Conservation (phyloP, 371 early-diverging fungal genomes). For the Mortierella sp. region DNA sequence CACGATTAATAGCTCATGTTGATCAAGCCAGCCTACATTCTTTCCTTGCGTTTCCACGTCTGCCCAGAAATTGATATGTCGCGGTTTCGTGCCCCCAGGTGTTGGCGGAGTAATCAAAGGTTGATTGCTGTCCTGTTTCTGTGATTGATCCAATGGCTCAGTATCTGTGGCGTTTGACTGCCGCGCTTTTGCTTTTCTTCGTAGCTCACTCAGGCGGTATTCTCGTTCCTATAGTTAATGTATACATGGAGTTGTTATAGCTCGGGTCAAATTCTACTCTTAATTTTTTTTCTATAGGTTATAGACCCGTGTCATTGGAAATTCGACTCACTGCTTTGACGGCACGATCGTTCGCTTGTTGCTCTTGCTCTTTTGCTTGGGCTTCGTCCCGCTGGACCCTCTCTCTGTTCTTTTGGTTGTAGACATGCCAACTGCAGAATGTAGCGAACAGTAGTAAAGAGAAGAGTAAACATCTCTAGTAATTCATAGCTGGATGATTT, state of each 20-base stretch:
- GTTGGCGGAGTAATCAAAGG: not conserved
- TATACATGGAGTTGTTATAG: not conserved
- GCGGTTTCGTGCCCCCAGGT: conserved; percentile 12
- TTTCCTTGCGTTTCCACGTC: conserved; percentile 60
- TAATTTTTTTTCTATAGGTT: too few relatives aligned
- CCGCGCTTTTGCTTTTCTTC: conserved; percentile 62
- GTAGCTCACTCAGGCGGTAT: conserved; percentile 61
- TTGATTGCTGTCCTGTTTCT: not conserved
- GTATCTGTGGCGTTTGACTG: conserved; percentile 7
- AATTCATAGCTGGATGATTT: not conserved
- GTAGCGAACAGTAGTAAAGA: not conserved
- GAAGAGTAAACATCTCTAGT: not conserved
- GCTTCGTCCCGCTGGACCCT: conserved; percentile 79
- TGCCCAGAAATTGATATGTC: conserved; percentile 72
- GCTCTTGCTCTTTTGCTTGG: conserved; percentile 66
- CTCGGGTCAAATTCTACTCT: not conserved
- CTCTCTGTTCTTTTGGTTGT: conserved; percentile 79
- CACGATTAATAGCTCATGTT: not conserved
- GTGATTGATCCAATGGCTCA: not conserved
- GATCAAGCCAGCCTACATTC: not conserved
- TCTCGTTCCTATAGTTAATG: conserved; percentile 69
- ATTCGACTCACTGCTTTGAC: conserved; percentile 61
- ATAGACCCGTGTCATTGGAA: not conserved
- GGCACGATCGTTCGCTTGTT: conserved; percentile 60
- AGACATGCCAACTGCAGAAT: conserved; percentile 79